Evolutionary conservation across 352 stramenopile species (phyloP).

Genomic region (Phytophthora citrophthora): DNA sequence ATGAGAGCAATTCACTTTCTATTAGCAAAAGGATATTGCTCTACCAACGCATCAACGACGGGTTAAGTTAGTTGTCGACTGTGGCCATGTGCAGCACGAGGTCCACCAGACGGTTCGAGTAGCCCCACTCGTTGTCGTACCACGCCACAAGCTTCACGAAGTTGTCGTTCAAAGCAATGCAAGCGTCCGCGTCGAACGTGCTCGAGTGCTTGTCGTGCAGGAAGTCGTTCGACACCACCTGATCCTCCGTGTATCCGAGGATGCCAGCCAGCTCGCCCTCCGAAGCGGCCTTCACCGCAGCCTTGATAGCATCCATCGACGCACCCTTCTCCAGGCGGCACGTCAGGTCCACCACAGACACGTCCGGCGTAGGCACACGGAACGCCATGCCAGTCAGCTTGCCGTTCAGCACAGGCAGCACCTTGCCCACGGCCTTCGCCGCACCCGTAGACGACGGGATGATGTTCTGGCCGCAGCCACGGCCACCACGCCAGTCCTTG

Average conservation of each 20-base stretch:
- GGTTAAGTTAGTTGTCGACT: constrained; percentile 33
- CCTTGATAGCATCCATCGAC: constrained; percentile 98
- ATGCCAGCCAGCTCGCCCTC: constrained; percentile 95
- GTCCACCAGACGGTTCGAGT: constrained; percentile 97
- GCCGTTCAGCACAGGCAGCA: constrained; percentile 92
- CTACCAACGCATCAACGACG: too few species aligned
- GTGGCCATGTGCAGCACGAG: constrained; percentile 96
- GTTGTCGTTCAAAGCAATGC: constrained; percentile 91
- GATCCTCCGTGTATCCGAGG: constrained; percentile 98
- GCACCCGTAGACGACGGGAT: constrained; percentile 98
- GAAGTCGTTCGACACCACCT: constrained; percentile 98
- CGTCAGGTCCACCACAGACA: constrained; percentile 92
- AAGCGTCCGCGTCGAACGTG: constrained; percentile 36
- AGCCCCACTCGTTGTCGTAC: constrained; percentile 99
- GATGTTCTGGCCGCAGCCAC: constrained; percentile 98
- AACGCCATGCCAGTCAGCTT: constrained; percentile 94
- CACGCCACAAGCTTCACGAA: constrained; percentile 99
- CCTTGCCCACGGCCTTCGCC: constrained; percentile 81
- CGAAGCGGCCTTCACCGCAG: constrained; percentile 93
- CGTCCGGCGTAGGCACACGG: constrained; percentile 89
- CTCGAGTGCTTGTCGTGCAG: constrained; percentile 87
- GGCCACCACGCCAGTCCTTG: constrained; percentile 98
- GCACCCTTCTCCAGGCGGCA: constrained; percentile 83
- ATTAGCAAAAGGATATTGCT: too few species aligned
- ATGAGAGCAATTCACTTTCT: too few species aligned